Conservation (phyloP, 371 early-diverging fungal genomes). For the Haplosporangium sp. region DNA sequence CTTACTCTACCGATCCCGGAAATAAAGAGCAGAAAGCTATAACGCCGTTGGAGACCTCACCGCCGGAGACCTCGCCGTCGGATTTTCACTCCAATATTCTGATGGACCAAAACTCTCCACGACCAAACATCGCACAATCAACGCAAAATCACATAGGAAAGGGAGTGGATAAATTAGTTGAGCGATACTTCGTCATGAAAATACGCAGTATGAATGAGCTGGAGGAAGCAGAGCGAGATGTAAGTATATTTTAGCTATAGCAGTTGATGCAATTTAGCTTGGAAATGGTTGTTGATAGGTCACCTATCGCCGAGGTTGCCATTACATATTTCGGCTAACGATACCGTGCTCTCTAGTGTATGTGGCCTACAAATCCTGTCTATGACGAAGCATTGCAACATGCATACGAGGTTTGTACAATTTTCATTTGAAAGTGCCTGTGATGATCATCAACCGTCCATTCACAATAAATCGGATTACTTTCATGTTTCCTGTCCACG, state of each 20-base stretch:
- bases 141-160: neutral
- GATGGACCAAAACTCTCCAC: neutral
- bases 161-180: neutral
- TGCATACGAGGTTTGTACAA: constrained; percentile 20
- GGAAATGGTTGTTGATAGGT: neutral
- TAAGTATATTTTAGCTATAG: neutral
- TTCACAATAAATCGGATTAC: neutral
- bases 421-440: neutral
- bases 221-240: constrained; percentile 13
- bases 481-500: neutral
- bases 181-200: constrained; percentile 26
- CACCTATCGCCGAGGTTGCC: too few species aligned
- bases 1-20: too few species aligned
- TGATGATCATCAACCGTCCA: too few species aligned
- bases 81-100: neutral
- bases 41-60: neutral
- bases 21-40: neutral
- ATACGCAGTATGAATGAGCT: constrained; percentile 14
- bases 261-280: neutral
- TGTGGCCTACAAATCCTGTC: constrained; percentile 35
- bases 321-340: neutral
- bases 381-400: constrained; percentile 19
- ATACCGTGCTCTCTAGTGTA: constrained; percentile 1
- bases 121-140: neutral
- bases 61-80: neutral